These are phyloP conservation scores for Paecilomyces formosus DNA, from an alignment of 2,329 filamentous ascomycete species.

Conservation along the genomic window DNA sequence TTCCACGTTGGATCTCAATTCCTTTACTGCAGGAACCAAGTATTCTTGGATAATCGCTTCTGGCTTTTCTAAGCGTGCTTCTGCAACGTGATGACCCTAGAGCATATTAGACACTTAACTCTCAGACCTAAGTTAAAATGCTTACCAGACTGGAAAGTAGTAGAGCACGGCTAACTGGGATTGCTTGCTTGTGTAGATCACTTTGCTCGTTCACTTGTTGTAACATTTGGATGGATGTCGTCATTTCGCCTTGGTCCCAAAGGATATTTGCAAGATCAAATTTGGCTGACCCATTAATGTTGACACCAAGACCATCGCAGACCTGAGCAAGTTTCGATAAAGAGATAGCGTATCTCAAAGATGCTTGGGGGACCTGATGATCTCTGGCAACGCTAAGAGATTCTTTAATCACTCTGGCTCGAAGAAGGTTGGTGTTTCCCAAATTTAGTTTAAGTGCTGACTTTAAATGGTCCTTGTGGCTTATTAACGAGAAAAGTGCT, in stretches of 20 bases:
- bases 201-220: conserved; percentile 60
- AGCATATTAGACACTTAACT: conserved; percentile 7
- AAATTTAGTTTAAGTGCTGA: conserved; percentile 54
- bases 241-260: conserved; percentile 90
- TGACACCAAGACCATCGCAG: conserved; percentile 63
- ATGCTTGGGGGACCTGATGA: conserved; percentile 78
- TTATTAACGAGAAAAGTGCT: conserved; percentile 72
- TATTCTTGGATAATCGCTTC: conserved; percentile 85
- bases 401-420: conserved; percentile 69
- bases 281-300: conserved; percentile 67
- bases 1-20: conserved; percentile 61
- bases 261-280: conserved; percentile 82
- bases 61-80: conserved; percentile 83
- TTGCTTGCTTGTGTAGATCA: conserved; percentile 59
- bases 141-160: conserved; percentile 71
- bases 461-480: conserved; percentile 59
- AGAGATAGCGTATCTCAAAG: conserved; percentile 74
- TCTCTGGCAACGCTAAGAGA: conserved; percentile 69
- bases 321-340: conserved; percentile 68
- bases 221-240: conserved; percentile 81
- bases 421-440: conserved; percentile 59
- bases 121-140: conserved; percentile 5
- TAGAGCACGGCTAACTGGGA: conserved; percentile 66
- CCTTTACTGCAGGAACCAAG: conserved; percentile 72
- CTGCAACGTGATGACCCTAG: conserved; percentile 75